Base-by-base conservation (phyloP, 306 rosid genomes). In the Acmispon strigosus region DNA sequence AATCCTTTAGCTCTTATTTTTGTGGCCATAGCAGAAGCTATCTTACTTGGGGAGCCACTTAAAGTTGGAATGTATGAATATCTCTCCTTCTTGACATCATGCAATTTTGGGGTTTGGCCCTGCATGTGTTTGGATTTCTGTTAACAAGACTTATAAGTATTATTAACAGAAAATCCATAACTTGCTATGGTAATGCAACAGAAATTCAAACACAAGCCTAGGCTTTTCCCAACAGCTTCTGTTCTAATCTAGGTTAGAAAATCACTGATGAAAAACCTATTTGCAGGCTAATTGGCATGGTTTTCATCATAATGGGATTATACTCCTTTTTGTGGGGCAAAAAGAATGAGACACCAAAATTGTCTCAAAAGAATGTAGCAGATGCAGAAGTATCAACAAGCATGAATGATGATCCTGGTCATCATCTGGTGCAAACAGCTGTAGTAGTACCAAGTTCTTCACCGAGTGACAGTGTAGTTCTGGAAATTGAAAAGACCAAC, bases 271-370 rank as follows among this genome's bases (percentile, higher is more conserved):
- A 16, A 52, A 62, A 4, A 53, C 1, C 0, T 20, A 4, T n/a
- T 37, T 77, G 83, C 85, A 91, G 92, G 58, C 34, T 91, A 60
- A 0, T 88, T 14, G 97, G 96, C n/a, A 75, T 81, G 84, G 45
- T 72, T 76, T 37, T 88, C 74, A 84, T 91, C 78, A 67, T 80
- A 6, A 0, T 32, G 8, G 97, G 97, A 52, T 50, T 91, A 44
- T 88, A 86, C 75, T 80, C 65, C 7, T 91, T 85, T 62, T 42
- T 88, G 66, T 86, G 87, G 89, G 97, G 92, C 2, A 82, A 86
- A 70, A 67, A 5, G 8, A 80, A 57, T 14, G 86, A 88, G 74
- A 36, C 7, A 22, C 65, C 22, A 5, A 6, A 2, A 32, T 22
- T 5, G 27, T 13, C 32, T 27, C 32, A 27, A 27, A 27, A 2